Percentiles rank a stretch among this genome's conserved stretches.
Evolutionary conservation across 805 yeast genomes (phyloP).

Genomic region (Candida andamanensis): DNA sequence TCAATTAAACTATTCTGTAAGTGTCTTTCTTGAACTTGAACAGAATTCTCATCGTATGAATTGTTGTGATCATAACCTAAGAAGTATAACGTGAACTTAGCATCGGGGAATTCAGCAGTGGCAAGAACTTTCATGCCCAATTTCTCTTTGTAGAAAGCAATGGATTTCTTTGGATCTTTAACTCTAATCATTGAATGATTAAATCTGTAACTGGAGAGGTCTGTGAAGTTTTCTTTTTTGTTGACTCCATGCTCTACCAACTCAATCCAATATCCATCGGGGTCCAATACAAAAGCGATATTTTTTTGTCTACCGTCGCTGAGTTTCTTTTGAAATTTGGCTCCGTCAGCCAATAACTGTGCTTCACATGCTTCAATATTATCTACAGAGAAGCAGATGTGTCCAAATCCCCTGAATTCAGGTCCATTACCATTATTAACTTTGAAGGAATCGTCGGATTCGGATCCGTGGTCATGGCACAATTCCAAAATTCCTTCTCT

Average conservation of each 20-base stretch:
- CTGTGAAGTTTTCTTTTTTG: constrained; percentile 38
- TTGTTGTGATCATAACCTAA: constrained; percentile 61
- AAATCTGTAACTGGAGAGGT: constrained; percentile 44
- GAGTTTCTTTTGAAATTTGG: constrained; percentile 74
- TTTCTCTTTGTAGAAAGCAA: constrained; percentile 72
- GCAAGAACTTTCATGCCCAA: constrained; percentile 76
- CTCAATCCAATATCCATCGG: constrained; percentile 97
- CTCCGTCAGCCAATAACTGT: constrained; percentile 55
- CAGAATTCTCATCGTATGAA: constrained; percentile 37
- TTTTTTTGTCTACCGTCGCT: constrained; percentile 88
- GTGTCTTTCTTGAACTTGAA: constrained; percentile 20
- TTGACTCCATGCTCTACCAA: constrained; percentile 55
- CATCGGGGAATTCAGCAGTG: constrained; percentile 53
- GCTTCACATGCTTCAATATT: constrained; percentile 62
- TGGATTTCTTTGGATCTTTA: constrained; percentile 71
- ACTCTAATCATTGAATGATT: constrained; percentile 94
- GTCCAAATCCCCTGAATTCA: constrained; percentile 90
- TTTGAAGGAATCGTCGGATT: constrained; percentile 49
- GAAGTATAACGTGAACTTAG: constrained; percentile 82
- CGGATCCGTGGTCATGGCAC: constrained; percentile 74
- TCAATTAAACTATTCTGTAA: constrained; percentile 69
- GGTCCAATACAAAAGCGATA: constrained; percentile 93
- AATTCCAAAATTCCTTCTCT: constrained; percentile 75
- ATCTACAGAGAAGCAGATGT: constrained; percentile 82
- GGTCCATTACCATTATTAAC: constrained; percentile 80